Conservation (phyloP, 2,329 filamentous ascomycete species). For the Fusarium sp. region DNA sequence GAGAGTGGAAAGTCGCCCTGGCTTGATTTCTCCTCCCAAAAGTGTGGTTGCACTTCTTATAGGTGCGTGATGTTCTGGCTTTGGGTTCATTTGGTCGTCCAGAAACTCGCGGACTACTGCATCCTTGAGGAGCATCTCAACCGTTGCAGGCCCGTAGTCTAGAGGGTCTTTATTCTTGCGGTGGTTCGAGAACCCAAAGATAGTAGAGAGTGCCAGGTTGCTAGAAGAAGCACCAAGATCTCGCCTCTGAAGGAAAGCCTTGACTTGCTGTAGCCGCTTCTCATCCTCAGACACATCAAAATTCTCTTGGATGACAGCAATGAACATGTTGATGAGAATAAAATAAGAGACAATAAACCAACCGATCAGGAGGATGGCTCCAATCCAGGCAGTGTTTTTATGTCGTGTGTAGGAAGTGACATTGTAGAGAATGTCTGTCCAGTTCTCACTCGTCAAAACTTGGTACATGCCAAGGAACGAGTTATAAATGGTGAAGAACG, state of each 20-base stretch:
- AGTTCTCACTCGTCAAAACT: slow-evolving; percentile 94
- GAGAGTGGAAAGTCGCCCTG: slow-evolving; percentile 68
- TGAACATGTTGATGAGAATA: slow-evolving; percentile 99
- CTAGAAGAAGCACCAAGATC: slow-evolving; percentile 79
- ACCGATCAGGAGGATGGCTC: slow-evolving; percentile 87
- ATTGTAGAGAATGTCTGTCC: slow-evolving; percentile 88
- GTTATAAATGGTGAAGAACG: slow-evolving; percentile 93
- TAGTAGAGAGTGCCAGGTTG: slow-evolving; percentile 80
- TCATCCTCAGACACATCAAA: slow-evolving; percentile 99
- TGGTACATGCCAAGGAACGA: slow-evolving; percentile 98
- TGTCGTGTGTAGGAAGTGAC: slow-evolving; percentile 75
- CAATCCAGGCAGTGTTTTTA: slow-evolving; percentile 88
- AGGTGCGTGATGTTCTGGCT: slow-evolving; percentile 46
- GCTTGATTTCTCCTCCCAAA: slow-evolving; percentile 60
- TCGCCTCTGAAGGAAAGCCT: slow-evolving; percentile 91
- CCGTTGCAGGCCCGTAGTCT: slow-evolving; percentile 89
- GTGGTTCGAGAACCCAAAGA: slow-evolving; percentile 72
- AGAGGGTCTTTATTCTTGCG: slow-evolving; percentile 79
- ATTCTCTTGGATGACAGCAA: slow-evolving; percentile 99
- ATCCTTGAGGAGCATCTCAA: slow-evolving; percentile 97
- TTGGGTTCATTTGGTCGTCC: slow-evolving; percentile 65
- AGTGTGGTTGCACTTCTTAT: slow-evolving; percentile 51
- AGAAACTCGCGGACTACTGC: slow-evolving; percentile 95
- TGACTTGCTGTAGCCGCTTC: slow-evolving; percentile 95
- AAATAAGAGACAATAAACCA: slow-evolving; percentile 98